Conservation (phyloP, 1,139 yeast species). For the Zygosaccharomyces sapae region DNA sequence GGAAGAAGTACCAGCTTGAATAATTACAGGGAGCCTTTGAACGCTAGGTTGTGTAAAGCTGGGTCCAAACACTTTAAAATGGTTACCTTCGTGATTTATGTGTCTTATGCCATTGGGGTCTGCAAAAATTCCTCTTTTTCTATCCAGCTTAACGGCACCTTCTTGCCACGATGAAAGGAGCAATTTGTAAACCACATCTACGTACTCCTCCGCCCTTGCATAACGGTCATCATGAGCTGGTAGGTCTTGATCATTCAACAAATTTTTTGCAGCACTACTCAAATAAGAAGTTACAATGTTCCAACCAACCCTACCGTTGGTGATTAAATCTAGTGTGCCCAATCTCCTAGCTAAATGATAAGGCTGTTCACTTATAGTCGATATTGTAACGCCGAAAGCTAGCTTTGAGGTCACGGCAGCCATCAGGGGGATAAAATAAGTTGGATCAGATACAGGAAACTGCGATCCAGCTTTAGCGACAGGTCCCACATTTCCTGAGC, state of each 20-base stretch:
- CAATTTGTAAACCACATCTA: slow-evolving; percentile 42
- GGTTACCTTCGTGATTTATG: slow-evolving; percentile 42
- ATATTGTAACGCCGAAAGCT: slow-evolving; percentile 43
- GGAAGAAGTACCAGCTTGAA: slow-evolving; percentile 48
- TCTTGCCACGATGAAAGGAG: slow-evolving; percentile 46
- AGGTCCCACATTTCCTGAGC: slow-evolving; percentile 40
- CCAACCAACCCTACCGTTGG: slow-evolving; percentile 47
- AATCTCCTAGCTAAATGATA: slow-evolving; percentile 45
- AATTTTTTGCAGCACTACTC: slow-evolving; percentile 42
- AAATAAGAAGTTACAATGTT: slow-evolving; percentile 43
- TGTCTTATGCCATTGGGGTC: slow-evolving; percentile 43
- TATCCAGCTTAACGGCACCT: slow-evolving; percentile 42
- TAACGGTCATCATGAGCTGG: slow-evolving; percentile 44
- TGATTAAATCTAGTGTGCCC: slow-evolving; percentile 44
- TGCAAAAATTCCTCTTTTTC: slow-evolving; percentile 38
- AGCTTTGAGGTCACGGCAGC: slow-evolving; percentile 43
- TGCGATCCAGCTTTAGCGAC: slow-evolving; percentile 44
- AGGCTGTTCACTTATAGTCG: slow-evolving; percentile 46
- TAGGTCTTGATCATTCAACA: slow-evolving; percentile 38
- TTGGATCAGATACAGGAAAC: slow-evolving; percentile 44
- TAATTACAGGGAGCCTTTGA: slow-evolving; percentile 44
- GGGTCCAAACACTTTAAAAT: slow-evolving; percentile 45
- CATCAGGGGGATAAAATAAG: slow-evolving; percentile 42
- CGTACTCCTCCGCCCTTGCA: slow-evolving; percentile 43
- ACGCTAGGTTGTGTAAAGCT: slow-evolving; percentile 43